phyloP scores from a whole-genome alignment of 208 protist species.

The Wallacemonas rigidus region DNA sequence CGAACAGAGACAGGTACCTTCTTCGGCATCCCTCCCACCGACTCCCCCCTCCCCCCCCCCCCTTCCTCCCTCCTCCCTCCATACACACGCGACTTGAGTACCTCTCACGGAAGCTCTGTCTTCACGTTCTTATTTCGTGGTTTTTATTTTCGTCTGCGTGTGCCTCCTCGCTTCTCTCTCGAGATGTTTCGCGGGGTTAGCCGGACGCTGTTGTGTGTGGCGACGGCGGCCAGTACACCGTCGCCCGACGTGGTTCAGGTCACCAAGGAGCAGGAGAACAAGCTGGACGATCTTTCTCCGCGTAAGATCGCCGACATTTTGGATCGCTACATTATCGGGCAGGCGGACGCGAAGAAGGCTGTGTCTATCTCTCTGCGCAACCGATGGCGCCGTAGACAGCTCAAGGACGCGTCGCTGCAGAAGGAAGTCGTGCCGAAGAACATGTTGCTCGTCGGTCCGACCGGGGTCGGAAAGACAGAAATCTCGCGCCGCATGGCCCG shows the following conservation, averaged over 20 bases:
- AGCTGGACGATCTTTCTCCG: constrained; percentile 87
- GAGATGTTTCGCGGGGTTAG: constrained; percentile 64
- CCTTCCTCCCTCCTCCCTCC: too few species aligned
- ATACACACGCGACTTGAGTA: not conserved
- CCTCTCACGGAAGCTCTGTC: not conserved
- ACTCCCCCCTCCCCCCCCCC: too few species aligned
- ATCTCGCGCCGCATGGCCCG: constrained; percentile 96
- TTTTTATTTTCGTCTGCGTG: constrained; percentile 17
- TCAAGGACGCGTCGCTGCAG: constrained; percentile 69
- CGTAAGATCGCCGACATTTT: constrained; percentile 92
- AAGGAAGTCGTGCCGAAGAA: constrained; percentile 94
- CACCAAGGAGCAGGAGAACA: constrained; percentile 47
- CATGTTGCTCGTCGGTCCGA: constrained; percentile 93
- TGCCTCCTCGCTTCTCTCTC: not conserved
- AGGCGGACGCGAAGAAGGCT: constrained; percentile 94
- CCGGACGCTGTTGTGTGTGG: constrained; percentile 41
- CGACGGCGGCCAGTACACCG: constrained; percentile 46
- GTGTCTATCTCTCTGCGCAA: constrained; percentile 97
- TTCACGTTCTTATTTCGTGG: constrained; percentile 3
- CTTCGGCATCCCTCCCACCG: too few species aligned
- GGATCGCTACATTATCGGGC: constrained; percentile 96
- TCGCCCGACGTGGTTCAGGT: constrained; percentile 64
- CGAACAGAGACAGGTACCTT: too few species aligned
- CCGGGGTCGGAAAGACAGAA: constrained; percentile 95
- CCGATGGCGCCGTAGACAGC: constrained; percentile 89